A percentile compares a stretch with the other conserved stretches of the same genome.
These are phyloP conservation scores for Roridomyces roridus DNA, from an alignment of 768 basidiomycete genomes.

Conservation along the genomic window DNA sequence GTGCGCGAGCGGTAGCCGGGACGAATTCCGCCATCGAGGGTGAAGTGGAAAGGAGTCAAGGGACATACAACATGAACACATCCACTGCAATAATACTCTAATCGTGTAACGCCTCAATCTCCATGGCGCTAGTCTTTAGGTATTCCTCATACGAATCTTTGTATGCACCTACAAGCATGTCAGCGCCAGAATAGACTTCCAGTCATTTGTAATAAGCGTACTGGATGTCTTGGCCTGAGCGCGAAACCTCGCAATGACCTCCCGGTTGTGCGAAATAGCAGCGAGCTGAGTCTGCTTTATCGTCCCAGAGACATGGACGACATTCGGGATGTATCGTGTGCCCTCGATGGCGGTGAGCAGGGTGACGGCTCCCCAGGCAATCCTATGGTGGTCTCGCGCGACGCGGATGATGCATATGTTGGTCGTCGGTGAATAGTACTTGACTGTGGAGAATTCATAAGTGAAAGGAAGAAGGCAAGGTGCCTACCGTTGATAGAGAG, in stretches of 20 bases:
- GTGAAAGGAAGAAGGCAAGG: not conserved
- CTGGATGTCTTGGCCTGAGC: conserved; percentile 59
- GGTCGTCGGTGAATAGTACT: conserved; percentile 87
- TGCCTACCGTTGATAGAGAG: conserved; percentile 53
- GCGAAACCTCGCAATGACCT: conserved; percentile 71
- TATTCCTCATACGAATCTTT: conserved; percentile 67
- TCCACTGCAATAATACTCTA: no score
- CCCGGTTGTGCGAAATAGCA: conserved; percentile 75
- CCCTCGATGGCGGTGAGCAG: conserved; percentile 70
- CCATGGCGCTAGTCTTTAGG: conserved; percentile 59
- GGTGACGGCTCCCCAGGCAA: conserved; percentile 82
- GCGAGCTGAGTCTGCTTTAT: conserved; percentile 86
- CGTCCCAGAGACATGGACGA: conserved; percentile 85
- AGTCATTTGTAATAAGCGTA: conserved; percentile 27
- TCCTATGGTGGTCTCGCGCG: conserved; percentile 77
- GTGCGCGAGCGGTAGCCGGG: no score
- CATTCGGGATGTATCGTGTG: conserved; percentile 67
- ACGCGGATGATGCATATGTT: conserved; percentile 87
- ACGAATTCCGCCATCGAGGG: no score
- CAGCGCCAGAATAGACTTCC: conserved; percentile 2
- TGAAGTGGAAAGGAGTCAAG: no score
- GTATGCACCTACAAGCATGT: conserved; percentile 51
- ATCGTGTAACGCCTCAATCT: conserved; percentile 73
- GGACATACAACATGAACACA: no score
- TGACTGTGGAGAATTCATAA: conserved; percentile 60